Base-by-base conservation (phyloP, 1,139 yeast genomes). In the Suhomyces yuchorum region DNA sequence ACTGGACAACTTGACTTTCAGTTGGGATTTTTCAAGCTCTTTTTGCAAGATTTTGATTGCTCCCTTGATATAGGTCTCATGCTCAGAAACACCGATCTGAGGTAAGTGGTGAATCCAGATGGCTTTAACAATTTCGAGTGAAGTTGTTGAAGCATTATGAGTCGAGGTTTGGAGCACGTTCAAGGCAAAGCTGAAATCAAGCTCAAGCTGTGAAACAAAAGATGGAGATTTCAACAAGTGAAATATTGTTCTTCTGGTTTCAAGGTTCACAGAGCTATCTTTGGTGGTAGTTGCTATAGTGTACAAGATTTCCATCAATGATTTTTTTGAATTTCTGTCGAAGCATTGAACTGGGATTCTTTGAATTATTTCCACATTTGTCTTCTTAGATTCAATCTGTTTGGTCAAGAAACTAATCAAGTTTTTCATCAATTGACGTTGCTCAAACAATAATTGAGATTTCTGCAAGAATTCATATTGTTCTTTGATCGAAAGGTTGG, bases 331-430 rank as follows among this genome's bases (percentile, higher is more conserved):
- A 8, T 59, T 52, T 57, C 70, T 82, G 42, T 70, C 72, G 44
- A 72, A 73, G 52, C 85, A 80, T 50, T 77, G 80, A 19, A 75
- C 66, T 2, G 89, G 88, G 18, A 82, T 64, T 2, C 47, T 24
- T 3, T 49, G 35, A 8, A 71, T 50, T 4, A 62, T 1, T 7
- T 41, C 43, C 43, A 52, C 42, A 20, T 49, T 24, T 12, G 18
- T 12, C 4, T 20, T 15, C 3, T 46, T 18, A 2, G 40, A 39
- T 1, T 42, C 37, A 20, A 49, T 26, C 36, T 39, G 32, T 4
- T 46, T 44, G 11, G 53, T 43, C 12, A 62, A 51, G 17, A 47
- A 35, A 3, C 60, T 57, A 17, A 75, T 64, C 6, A 80, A 55
- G 1, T 59, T 54, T 3, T 54, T 43, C 2, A 68, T 62, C 11